Evolutionary conservation across 805 yeast species (phyloP).

Genomic region (Spathaspora sp.): DNA sequence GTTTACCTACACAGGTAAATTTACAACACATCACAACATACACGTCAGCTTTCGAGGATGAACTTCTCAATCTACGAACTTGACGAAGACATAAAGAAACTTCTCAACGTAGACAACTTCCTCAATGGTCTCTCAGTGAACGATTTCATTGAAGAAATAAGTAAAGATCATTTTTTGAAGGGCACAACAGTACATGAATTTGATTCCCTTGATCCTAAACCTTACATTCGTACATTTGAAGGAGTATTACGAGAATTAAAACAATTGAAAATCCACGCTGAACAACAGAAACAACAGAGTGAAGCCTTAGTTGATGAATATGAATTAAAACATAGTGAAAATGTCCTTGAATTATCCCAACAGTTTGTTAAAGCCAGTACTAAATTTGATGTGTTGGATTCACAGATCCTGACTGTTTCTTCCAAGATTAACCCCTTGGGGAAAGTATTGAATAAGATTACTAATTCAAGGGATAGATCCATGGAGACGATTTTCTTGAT

Average conservation of each 20-base stretch:
- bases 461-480: slow-evolving; percentile 71
- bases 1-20: not conserved
- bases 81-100: slow-evolving; percentile 57
- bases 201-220: slow-evolving; percentile 80
- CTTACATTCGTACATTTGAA: slow-evolving; percentile 91
- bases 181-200: slow-evolving; percentile 46
- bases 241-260: slow-evolving; percentile 73
- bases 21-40: no score
- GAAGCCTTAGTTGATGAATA: slow-evolving; percentile 55
- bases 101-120: slow-evolving; percentile 59
- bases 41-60: no score
- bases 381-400: slow-evolving; percentile 49
- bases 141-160: slow-evolving; percentile 76
- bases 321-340: slow-evolving; percentile 66
- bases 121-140: slow-evolving; percentile 67
- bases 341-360: slow-evolving; percentile 53
- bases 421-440: slow-evolving; percentile 67
- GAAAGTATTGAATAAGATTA: slow-evolving; percentile 60
- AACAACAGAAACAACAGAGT: slow-evolving; percentile 44
- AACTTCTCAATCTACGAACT: slow-evolving; percentile 53
- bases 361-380: slow-evolving; percentile 43
- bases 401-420: slow-evolving; percentile 52
- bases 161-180: slow-evolving; percentile 58
- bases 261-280: slow-evolving; percentile 55
- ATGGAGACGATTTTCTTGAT: slow-evolving; percentile 68